Percentiles rank a stretch among this genome's conserved stretches.
These are phyloP conservation scores for Cucumis sativus DNA, from an alignment of 306 rosid genomes.

Conservation along the genomic window DNA sequence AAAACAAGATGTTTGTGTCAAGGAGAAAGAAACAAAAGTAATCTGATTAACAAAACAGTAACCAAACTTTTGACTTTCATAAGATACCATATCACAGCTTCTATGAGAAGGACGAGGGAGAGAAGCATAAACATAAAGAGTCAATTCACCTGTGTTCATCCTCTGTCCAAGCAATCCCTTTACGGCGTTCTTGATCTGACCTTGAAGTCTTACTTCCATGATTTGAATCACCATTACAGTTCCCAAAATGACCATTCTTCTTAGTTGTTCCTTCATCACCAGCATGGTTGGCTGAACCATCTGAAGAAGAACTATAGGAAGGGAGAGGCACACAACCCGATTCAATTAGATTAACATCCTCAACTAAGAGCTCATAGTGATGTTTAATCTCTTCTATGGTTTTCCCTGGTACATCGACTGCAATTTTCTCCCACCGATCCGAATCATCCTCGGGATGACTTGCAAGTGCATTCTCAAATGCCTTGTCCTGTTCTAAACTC, in stretches of 20 bases:
- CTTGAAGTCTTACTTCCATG: conserved; percentile 64
- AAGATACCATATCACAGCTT: neutral
- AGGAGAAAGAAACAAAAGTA: conserved; percentile 3
- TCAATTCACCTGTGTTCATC: conserved; percentile 81
- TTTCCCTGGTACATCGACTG: conserved; percentile 68
- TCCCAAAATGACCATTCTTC: conserved; percentile 42
- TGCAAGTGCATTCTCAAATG: conserved; percentile 81
- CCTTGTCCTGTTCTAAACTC: conserved; percentile 85
- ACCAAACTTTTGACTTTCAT: neutral
- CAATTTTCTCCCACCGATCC: conserved; percentile 88
- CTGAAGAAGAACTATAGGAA: conserved; percentile 55
- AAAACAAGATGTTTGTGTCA: neutral
- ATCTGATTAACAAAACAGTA: neutral
- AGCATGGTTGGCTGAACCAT: conserved; percentile 53
- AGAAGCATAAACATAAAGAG: conserved; percentile 2
- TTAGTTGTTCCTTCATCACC: conserved; percentile 52
- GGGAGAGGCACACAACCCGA: conserved; percentile 79
- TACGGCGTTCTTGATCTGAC: conserved; percentile 90
- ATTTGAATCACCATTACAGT: conserved; percentile 39
- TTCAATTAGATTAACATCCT: conserved; percentile 68
- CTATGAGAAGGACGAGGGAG: neutral
- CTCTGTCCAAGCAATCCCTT: conserved; percentile 98
- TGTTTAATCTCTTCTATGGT: conserved; percentile 56
- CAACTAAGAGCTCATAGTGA: conserved; percentile 70
- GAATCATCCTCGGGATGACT: conserved; percentile 53